Conservation (phyloP, 1,284 basidiomycete genomes). For the Vanrija pseudolonga region DNA sequence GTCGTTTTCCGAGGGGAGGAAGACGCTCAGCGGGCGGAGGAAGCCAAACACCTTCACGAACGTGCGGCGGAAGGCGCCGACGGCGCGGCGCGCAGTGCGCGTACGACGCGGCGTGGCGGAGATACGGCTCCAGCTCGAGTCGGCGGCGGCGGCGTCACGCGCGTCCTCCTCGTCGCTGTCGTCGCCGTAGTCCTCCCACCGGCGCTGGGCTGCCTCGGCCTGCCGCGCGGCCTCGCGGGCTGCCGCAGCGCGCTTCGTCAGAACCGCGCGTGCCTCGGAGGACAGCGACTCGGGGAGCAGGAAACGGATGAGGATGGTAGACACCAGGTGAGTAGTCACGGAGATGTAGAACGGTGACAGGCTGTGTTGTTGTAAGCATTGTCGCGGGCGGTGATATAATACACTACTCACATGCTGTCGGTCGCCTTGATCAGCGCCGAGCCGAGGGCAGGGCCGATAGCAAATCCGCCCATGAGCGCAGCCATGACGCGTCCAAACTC, state of each 20-base stretch:
- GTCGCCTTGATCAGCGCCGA: conserved; percentile 64
- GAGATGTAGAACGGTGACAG: conserved; percentile 71
- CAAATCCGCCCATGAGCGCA: conserved; percentile 59
- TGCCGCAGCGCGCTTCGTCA: conserved; percentile 31
- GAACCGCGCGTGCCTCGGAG: conserved; percentile 34
- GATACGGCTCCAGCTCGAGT: conserved; percentile 16
- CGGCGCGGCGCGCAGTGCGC: conserved; percentile 2
- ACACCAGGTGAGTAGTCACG: conserved; percentile 49
- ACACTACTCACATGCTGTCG: conserved; percentile 51
- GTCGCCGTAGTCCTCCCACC: conserved; percentile 41
- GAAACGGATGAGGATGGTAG: conserved; percentile 56
- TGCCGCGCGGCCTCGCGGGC: conserved; percentile 39
- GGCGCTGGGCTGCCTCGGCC: conserved; percentile 33
- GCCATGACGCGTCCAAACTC: conserved; percentile 71
- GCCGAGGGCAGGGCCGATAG: conserved; percentile 68
- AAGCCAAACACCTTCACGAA: conserved; percentile 54
- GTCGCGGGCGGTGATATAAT: conserved; percentile 7
- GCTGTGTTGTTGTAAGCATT: conserved; percentile 47
- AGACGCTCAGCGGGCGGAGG: conserved; percentile 62
- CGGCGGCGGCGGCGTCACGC: too few relatives aligned
- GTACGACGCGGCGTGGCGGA: conserved; percentile 2
- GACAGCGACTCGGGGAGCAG: conserved; percentile 71
- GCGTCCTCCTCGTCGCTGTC: too few relatives aligned
- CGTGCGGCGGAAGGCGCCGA: conserved; percentile 29
- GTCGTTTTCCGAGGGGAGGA: conserved; percentile 54